phyloP scores from a whole-genome alignment of 2,329 filamentous ascomycete species.

The Didymella pinodella region DNA sequence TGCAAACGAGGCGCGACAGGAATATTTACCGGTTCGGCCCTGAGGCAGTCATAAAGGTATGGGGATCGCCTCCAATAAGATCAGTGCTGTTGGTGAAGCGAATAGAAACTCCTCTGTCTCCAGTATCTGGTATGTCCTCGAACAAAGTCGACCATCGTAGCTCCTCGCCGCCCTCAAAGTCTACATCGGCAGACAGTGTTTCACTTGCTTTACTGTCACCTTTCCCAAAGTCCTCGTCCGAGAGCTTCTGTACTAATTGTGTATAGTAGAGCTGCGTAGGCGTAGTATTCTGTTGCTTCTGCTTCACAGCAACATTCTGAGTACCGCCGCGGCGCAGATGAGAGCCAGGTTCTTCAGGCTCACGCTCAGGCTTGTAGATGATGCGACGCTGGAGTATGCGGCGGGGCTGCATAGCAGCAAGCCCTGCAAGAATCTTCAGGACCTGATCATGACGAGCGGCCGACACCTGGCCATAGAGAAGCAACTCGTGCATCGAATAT shows the following conservation, averaged over 20 bases:
- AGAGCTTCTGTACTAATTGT: constrained; percentile 57
- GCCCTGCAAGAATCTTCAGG: constrained; percentile 67
- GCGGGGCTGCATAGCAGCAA: constrained; percentile 68
- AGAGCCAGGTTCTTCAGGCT: constrained; percentile 52
- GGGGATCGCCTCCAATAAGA: constrained; percentile 59
- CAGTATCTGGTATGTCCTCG: constrained; percentile 57
- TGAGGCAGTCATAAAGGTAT: constrained; percentile 60
- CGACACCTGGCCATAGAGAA: constrained; percentile 67
- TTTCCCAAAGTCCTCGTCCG: constrained; percentile 48
- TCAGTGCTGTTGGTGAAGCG: constrained; percentile 60
- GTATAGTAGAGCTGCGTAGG: constrained; percentile 62
- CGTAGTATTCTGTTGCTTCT: constrained; percentile 52
- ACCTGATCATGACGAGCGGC: constrained; percentile 65
- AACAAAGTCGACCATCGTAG: constrained; percentile 51
- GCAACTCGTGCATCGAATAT: constrained; percentile 66
- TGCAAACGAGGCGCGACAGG: constrained; percentile 17
- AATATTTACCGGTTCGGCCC: constrained; percentile 60
- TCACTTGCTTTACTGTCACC: constrained; percentile 22
- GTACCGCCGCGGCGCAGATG: constrained; percentile 49
- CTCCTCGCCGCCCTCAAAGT: constrained; percentile 34
- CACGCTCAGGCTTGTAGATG: constrained; percentile 64
- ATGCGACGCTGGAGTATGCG: constrained; percentile 63
- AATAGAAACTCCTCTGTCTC: constrained; percentile 61
- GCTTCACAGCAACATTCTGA: constrained; percentile 44
- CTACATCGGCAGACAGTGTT: constrained; percentile 33